Evolutionary conservation across 768 basidiomycete species (phyloP), one percentile per base, ranked within the genome.

Genomic region (Roridomyces roridus): DNA sequence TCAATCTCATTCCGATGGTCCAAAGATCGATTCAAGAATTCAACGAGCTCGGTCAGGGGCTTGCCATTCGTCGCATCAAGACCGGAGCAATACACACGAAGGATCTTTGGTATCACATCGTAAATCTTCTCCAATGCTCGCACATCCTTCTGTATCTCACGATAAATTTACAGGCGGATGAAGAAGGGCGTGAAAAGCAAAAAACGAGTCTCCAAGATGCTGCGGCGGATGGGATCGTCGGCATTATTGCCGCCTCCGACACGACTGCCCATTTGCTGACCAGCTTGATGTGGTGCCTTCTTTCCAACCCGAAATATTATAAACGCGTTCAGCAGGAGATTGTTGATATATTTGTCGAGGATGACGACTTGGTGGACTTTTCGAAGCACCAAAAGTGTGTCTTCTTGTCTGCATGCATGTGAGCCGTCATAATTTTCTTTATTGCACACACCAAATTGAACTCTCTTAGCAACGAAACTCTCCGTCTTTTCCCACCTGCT

Each of bases 401-500:
- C 0, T 77, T 75, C 49, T 58, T 78, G 29, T 74, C 70, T 26
- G 74, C 69, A 28, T 69, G 67, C 45, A 68, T 78, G 77, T 77
- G 60, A 46, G 70, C 65, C 51, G n/a, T n/a, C 23, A 24, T 10
- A 6, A n/a, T n/a, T n/a, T n/a, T n/a, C n/a, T n/a, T n/a, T n/a
- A n/a, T 37, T 28, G 14, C 8, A 4, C 29, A 42, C 9, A 53
- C 35, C 23, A 3, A 31, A 23, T 25, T 45, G 23, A 47, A 23
- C 17, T 28, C 2, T 45, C 46, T 37, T 5, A 84, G 83, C 57
- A 81, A 83, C 37, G 83, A 85, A 49, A 69, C 75, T 0, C 65
- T 85, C 24, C 76, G 83, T 34, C 69, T 85, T 20, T 75, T 74
- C 52, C 80, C 83, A 10, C 76, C 84, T 7, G 64, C 84, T n/a